phyloP scores from a whole-genome alignment of 495 filamentous ascomycete genomes.

The Talaromyces borbonicus region DNA sequence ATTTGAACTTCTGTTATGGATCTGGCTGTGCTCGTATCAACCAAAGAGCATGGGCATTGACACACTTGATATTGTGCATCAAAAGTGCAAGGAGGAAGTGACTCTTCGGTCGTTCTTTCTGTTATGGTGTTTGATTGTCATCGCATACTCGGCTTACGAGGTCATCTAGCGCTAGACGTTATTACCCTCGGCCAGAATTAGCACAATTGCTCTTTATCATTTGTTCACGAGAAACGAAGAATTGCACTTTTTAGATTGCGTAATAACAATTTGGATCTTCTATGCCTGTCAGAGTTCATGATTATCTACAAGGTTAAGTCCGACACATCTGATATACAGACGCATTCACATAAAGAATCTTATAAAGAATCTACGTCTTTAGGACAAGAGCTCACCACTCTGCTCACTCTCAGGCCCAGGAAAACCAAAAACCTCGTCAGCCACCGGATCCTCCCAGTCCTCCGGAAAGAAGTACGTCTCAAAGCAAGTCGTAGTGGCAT shows the following conservation, averaged over 20 bases:
- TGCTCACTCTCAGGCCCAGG: neutral
- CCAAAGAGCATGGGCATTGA: neutral
- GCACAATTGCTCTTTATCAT: neutral
- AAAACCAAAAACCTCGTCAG: slow-evolving; percentile 1
- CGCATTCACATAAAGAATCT: neutral
- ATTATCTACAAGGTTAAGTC: too few species aligned
- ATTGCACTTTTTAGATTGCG: neutral
- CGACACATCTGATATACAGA: neutral
- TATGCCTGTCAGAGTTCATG: too few species aligned
- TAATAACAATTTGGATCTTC: too few species aligned
- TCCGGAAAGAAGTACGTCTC: slow-evolving; percentile 12
- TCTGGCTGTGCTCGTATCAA: neutral
- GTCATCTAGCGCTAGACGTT: neutral
- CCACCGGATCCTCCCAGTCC: slow-evolving; percentile 10
- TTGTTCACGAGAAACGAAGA: neutral
- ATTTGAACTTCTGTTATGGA: too few species aligned
- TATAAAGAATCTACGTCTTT: neutral
- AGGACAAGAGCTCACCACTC: neutral
- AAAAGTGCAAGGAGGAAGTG: neutral
- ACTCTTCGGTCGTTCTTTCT: neutral
- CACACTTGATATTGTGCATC: neutral
- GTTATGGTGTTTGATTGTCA: too few species aligned
- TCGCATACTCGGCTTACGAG: neutral
- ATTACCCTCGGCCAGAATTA: neutral
- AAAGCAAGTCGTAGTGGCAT: slow-evolving; percentile 10